Evolutionary conservation across 768 basidiomycete species (phyloP).

Genomic region (Leucosporidium yakuticum): DNA sequence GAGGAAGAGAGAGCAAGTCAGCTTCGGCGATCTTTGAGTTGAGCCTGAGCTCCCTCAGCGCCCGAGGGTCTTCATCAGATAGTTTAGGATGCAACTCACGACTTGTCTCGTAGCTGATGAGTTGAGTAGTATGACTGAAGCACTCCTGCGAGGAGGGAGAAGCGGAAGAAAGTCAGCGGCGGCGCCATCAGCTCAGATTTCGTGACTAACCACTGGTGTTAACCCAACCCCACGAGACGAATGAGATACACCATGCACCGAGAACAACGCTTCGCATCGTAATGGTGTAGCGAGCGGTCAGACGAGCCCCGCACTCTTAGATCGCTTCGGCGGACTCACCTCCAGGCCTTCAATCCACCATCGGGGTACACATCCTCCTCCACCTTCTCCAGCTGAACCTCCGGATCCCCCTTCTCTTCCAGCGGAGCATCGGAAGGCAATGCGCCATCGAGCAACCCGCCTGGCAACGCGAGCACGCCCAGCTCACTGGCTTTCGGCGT

Average conservation of each 20-base stretch:
- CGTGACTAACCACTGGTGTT: slow-evolving; percentile 19
- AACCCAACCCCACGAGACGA: slow-evolving; percentile 31
- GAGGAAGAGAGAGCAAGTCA: too few species aligned
- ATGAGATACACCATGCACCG: slow-evolving; percentile 30
- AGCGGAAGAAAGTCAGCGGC: slow-evolving; percentile 4
- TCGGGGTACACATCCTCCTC: slow-evolving; percentile 10
- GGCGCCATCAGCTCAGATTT: too few species aligned
- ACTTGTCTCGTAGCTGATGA: slow-evolving; percentile 19
- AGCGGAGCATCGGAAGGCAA: background rate
- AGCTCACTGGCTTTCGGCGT: background rate
- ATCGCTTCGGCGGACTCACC: slow-evolving; percentile 1
- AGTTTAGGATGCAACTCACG: background rate
- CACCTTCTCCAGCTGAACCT: background rate
- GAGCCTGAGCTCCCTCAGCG: too few species aligned
- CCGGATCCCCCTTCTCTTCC: background rate
- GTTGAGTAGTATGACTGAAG: slow-evolving; percentile 23
- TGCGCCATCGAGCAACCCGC: background rate
- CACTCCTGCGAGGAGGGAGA: background rate
- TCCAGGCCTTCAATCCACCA: slow-evolving; percentile 21
- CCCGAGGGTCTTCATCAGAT: too few species aligned
- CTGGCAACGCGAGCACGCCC: background rate
- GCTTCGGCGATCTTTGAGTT: too few species aligned
- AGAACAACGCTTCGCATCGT: slow-evolving; percentile 34
- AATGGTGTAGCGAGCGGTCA: too few species aligned
- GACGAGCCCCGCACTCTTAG: background rate